These are phyloP conservation scores for Trichopus zeylanicus DNA, from an alignment of 116 monocot species.

Conservation along the genomic window DNA sequence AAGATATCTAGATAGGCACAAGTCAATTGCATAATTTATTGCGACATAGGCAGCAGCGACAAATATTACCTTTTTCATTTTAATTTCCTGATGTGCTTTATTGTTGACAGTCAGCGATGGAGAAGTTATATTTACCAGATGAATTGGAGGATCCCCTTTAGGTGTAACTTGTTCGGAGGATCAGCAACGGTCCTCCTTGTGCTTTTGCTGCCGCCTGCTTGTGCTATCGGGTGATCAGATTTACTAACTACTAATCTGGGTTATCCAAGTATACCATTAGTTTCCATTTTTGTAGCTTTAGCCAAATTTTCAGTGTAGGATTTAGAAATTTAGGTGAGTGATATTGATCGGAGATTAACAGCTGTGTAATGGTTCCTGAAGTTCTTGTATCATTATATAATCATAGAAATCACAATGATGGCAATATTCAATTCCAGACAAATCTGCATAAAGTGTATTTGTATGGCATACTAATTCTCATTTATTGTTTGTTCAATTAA, in stretches of 20 bases:
- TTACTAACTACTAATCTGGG: background rate
- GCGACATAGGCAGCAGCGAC: too few species aligned
- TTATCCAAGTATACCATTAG: background rate
- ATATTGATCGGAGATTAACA: background rate
- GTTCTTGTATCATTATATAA: background rate
- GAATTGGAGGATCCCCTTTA: conserved; percentile 53
- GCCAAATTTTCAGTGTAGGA: background rate
- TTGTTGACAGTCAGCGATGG: conserved; percentile 65
- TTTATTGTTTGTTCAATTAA: too few species aligned
- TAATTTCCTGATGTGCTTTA: background rate
- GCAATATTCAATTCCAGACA: background rate
- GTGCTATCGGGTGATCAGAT: conserved; percentile 10
- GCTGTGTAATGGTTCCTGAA: background rate
- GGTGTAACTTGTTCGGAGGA: background rate
- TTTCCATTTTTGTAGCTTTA: conserved; percentile 6
- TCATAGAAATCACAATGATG: background rate
- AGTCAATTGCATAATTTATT: background rate
- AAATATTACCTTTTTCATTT: background rate
- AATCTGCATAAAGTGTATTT: too few species aligned
- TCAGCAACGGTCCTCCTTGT: background rate
- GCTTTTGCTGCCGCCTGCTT: background rate
- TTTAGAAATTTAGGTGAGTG: background rate
- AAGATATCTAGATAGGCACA: too few species aligned
- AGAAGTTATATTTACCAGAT: conserved; percentile 90
- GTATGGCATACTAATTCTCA: too few species aligned